These are phyloP conservation scores for Dendrothele bispora DNA, from an alignment of 768 basidiomycete genomes.

Conservation along the genomic window DNA sequence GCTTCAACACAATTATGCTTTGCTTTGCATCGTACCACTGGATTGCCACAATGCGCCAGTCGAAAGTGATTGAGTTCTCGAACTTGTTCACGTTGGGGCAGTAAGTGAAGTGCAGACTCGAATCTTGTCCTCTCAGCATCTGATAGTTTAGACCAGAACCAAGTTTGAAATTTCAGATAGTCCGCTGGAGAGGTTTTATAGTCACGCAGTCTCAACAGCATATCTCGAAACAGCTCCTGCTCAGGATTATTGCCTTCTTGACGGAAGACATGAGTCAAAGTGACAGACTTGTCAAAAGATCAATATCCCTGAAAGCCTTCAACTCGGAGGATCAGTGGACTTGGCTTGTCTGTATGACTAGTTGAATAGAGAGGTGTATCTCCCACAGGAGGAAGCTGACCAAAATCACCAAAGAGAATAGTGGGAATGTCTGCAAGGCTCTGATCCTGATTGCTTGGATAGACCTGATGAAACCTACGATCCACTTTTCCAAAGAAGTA, in stretches of 20 bases:
- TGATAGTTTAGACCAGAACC: no score
- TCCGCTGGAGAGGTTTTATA: not conserved
- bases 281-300: not conserved
- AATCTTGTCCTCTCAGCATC: no score
- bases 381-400: conserved; percentile 26
- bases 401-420: conserved; percentile 27
- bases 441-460: conserved; percentile 7
- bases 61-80: not conserved
- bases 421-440: conserved; percentile 18
- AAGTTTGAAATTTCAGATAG: not conserved
- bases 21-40: not conserved
- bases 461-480: conserved; percentile 12
- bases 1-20: no score
- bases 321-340: no score
- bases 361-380: conserved; percentile 21
- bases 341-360: no score
- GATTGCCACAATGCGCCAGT: not conserved
- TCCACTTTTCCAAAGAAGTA: conserved; percentile 23
- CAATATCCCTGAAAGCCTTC: not conserved
- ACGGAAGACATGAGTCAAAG: not conserved
- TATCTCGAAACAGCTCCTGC: no score
- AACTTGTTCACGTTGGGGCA: no score
- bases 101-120: no score
- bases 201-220: not conserved
- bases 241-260: no score